A percentile compares a stretch with the other conserved stretches of the same genome.
Evolutionary conservation across 2,329 filamentous ascomycete species (phyloP).

Genomic region (Colletotrichum tabaci): DNA sequence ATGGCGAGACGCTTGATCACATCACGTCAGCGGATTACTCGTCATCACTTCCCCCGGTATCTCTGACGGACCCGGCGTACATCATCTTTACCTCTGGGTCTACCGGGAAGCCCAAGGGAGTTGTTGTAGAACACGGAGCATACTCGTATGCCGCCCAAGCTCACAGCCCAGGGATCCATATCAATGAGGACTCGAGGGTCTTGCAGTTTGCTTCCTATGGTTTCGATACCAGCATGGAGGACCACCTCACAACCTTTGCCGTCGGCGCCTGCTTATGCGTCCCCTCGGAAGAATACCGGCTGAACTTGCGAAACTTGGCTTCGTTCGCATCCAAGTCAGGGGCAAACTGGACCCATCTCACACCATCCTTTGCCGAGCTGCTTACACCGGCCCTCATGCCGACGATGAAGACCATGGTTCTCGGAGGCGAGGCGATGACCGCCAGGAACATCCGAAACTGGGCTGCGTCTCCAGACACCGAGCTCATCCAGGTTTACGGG

Average conservation of each 20-base stretch:
- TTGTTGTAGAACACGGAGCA: constrained; percentile 28
- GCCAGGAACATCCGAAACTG: constrained; percentile 62
- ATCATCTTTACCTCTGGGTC: constrained; percentile 47
- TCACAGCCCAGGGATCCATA: constrained; percentile 11
- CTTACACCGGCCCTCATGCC: constrained; percentile 61
- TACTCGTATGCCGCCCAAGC: constrained; percentile 43
- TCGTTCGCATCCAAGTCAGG: constrained; percentile 34
- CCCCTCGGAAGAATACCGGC: constrained; percentile 63
- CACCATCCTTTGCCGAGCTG: constrained; percentile 63
- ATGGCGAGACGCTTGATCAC: not conserved
- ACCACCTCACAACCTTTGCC: constrained; percentile 66
- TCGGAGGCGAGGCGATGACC: constrained; percentile 68
- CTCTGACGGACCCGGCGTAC: constrained; percentile 32
- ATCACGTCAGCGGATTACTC: not conserved
- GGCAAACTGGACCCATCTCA: constrained; percentile 65
- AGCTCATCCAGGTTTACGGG: constrained; percentile 66
- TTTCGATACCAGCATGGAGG: constrained; percentile 67
- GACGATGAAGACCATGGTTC: constrained; percentile 60
- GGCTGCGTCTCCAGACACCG: constrained; percentile 53
- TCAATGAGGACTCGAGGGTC: not conserved
- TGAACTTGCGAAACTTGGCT: constrained; percentile 54
- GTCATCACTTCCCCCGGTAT: not conserved
- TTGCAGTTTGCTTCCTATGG: constrained; percentile 67
- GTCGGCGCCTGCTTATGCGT: constrained; percentile 75
- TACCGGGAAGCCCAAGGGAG: constrained; percentile 46